Percentiles rank a stretch among this genome's conserved stretches.
Conservation (phyloP, 2,329 filamentous ascomycete genomes). For the Aureobasidium sp. region DNA sequence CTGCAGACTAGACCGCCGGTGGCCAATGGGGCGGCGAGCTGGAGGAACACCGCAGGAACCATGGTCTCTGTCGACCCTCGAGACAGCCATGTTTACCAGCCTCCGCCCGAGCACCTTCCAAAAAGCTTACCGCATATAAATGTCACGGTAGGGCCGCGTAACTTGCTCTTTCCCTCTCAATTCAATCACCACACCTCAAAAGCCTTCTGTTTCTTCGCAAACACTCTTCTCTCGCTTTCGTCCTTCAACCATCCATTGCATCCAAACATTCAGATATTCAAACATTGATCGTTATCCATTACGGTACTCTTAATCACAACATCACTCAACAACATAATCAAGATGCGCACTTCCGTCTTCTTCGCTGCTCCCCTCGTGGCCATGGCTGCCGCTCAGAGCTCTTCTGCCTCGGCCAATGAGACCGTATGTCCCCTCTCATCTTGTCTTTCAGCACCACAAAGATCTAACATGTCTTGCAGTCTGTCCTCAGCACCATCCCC, state of each 20-base stretch:
- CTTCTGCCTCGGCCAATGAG: constrained; percentile 2
- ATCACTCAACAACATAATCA: constrained; percentile 22
- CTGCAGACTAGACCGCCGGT: not conserved
- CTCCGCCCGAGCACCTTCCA: not conserved
- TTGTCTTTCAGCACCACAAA: not conserved
- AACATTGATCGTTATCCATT: not conserved
- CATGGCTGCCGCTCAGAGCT: constrained; percentile 35
- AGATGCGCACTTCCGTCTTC: constrained; percentile 42
- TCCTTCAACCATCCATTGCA: not conserved
- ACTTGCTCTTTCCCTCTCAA: not conserved
- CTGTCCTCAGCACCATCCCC: constrained; percentile 15
- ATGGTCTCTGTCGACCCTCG: not conserved
- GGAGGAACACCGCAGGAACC: not conserved
- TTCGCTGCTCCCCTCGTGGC: constrained; percentile 38
- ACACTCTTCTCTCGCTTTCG: not conserved
- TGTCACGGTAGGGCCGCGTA: not conserved
- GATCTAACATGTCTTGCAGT: not conserved
- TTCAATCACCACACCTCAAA: not conserved
- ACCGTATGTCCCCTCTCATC: not conserved
- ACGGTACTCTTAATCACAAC: not conserved
- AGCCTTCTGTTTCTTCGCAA: not conserved
- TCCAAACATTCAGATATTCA: not conserved
- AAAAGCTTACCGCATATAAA: constrained; percentile 9
- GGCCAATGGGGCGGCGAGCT: not conserved
- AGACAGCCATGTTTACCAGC: constrained; percentile 9